These are phyloP conservation scores for Xylariaceae sp. DNA, from an alignment of 2,329 filamentous ascomycete species.

Conservation along the genomic window DNA sequence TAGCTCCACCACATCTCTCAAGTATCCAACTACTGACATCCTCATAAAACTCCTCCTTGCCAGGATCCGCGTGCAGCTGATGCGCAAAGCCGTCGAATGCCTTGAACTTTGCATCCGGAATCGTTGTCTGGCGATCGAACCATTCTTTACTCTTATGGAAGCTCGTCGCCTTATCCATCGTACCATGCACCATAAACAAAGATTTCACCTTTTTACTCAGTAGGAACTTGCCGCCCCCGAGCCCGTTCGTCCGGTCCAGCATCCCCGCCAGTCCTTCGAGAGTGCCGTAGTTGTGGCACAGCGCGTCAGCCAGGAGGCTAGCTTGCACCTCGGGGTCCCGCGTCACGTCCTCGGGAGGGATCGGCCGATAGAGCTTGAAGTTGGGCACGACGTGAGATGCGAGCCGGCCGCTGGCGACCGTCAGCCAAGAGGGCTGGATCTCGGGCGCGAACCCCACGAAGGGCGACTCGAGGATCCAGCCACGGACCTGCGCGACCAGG, in stretches of 20 bases:
- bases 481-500: slow-evolving; percentile 66
- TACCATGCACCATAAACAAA: slow-evolving; percentile 78
- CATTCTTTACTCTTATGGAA: slow-evolving; percentile 69
- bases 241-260: slow-evolving; percentile 71
- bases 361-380: slow-evolving; percentile 68
- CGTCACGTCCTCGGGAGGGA: slow-evolving; percentile 68
- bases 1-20: slow-evolving; percentile 41
- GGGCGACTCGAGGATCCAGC: slow-evolving; percentile 78
- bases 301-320: slow-evolving; percentile 66
- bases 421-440: slow-evolving; percentile 67
- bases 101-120: slow-evolving; percentile 73
- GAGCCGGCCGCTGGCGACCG: slow-evolving; percentile 69
- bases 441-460: slow-evolving; percentile 75
- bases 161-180: slow-evolving; percentile 72
- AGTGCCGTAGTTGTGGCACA: slow-evolving; percentile 85
- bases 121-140: slow-evolving; percentile 59
- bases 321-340: slow-evolving; percentile 69
- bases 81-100: slow-evolving; percentile 81
- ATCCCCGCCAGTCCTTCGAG: slow-evolving; percentile 79
- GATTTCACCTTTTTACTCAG: slow-evolving; percentile 62
- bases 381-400: slow-evolving; percentile 71
- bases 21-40: slow-evolving; percentile 73
- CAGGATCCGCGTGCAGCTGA: slow-evolving; percentile 69
- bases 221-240: slow-evolving; percentile 62
- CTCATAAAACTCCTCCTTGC: slow-evolving; percentile 58